Base-by-base conservation (phyloP, 768 basidiomycete species). In the Galerina sulciceps region DNA sequence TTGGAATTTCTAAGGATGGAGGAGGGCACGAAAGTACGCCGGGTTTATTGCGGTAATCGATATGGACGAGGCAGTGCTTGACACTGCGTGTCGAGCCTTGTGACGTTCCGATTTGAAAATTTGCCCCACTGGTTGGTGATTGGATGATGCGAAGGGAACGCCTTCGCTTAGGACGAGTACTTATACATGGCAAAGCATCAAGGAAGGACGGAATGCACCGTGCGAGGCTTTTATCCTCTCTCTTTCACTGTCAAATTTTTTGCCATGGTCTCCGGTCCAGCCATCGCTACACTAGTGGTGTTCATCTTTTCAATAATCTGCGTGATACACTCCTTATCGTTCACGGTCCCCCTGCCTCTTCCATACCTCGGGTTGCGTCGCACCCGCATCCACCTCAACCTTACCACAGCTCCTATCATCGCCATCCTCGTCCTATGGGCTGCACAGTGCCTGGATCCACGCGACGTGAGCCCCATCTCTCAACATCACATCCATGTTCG, bases 341-440 rank as follows among this genome's bases (percentile, higher is more conserved):
- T 73, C 2, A 78, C 76, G 13, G 65, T 78, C 0, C 70, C 64
- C 5, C 63, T 76, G 2, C 75, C 69, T 1, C 63, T 71, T 44
- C 26, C 26, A 5, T 31, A 31, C 26, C 26, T 31, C 26, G 26
- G 26, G 5, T 45, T 76, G 53, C 71, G 74, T 1, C 65, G 58
- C 35, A 73, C 63, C 62, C 72, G 59, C 10, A 65, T 82, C 17
- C 74, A 71, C 10, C 67, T 86, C 43, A 78, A 84, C 65, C 77
- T 86, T 40, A 82, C 79, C 1, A 84, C 83, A 3, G 81, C 84
- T 1, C 84, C 85, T 0, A 82, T 85, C 18, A 64, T 81, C 47
- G 77, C 81, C 10, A 83, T 86, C 22, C 75, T 76, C 1, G 66
- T 85, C 34, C 66, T 85, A 15, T 84, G 83, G 85, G 84, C 84